These are phyloP conservation scores for Leccinum incarnatum DNA, from an alignment of 768 basidiomycete species.

Conservation along the genomic window DNA sequence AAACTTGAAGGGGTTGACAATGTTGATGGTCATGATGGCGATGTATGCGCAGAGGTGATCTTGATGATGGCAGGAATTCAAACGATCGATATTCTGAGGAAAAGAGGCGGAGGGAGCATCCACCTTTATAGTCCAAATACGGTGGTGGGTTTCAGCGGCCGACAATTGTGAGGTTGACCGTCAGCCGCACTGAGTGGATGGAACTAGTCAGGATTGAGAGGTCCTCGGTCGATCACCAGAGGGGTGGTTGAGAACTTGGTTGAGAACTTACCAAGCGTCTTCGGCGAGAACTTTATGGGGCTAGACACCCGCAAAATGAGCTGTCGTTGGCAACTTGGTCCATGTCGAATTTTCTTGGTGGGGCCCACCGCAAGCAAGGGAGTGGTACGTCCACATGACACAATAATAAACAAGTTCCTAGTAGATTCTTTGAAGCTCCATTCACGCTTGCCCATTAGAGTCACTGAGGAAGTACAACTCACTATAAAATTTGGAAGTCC, in stretches of 20 bases:
- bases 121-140: slow-evolving; percentile 10
- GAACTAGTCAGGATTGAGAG: slow-evolving; percentile 1
- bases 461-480: neutral
- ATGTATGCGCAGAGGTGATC: slow-evolving; percentile 1
- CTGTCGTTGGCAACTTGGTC: neutral
- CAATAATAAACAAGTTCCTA: too few relatives aligned
- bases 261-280: slow-evolving; percentile 3
- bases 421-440: neutral
- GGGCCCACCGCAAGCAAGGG: neutral
- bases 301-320: neutral
- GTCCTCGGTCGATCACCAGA: neutral
- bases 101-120: neutral
- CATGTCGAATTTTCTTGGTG: neutral
- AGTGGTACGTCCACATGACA: neutral
- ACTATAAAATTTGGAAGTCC: neutral
- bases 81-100: slow-evolving; percentile 1
- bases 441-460: neutral
- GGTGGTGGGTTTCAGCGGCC: slow-evolving; percentile 7
- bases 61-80: slow-evolving; percentile 1
- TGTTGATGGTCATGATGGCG: slow-evolving; percentile 12
- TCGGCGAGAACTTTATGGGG: neutral
- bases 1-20: slow-evolving; percentile 15
- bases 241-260: slow-evolving; percentile 5
- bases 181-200: slow-evolving; percentile 10
- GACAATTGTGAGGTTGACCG: slow-evolving; percentile 4